Percentiles rank a stretch among this genome's conserved stretches.
Conservation (phyloP, 2,329 filamentous ascomycete species). For the Rutstroemia sp. region DNA sequence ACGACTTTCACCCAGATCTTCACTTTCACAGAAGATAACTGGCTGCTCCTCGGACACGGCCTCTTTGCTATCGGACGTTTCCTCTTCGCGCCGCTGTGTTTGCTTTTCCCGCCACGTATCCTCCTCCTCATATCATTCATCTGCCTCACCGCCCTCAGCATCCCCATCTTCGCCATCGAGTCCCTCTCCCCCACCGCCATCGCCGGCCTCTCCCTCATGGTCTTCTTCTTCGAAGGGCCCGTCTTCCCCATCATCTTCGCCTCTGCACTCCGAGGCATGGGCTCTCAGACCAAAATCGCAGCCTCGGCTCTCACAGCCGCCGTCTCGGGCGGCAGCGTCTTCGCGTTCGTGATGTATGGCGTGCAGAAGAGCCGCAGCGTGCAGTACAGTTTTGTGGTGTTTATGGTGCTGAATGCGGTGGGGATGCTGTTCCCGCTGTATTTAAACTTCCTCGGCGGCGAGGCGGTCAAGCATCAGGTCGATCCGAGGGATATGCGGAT, state of each 20-base stretch:
- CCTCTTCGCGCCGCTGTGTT: conserved; percentile 53
- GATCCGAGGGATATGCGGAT: conserved; percentile 14
- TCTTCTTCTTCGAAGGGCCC: conserved; percentile 76
- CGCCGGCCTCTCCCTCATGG: conserved; percentile 56
- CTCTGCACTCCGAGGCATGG: conserved; percentile 71
- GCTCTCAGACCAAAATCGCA: conserved; percentile 71
- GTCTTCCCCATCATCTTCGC: conserved; percentile 79
- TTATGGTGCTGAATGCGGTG: conserved; percentile 22
- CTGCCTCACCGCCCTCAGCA: conserved; percentile 51
- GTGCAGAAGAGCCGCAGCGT: conserved; percentile 15
- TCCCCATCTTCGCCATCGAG: conserved; percentile 24
- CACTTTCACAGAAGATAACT: conserved; percentile 48
- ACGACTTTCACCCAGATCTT: conserved; percentile 30
- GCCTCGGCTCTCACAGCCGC: conserved; percentile 61
- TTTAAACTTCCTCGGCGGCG: conserved; percentile 15
- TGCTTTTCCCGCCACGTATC: conserved; percentile 57
- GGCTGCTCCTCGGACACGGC: conserved; percentile 64
- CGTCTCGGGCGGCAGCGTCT: conserved; percentile 21
- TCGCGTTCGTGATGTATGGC: conserved; percentile 25
- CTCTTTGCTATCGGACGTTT: conserved; percentile 71
- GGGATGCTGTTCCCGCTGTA: conserved; percentile 24
- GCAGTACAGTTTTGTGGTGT: conserved; percentile 22
- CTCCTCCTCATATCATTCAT: conserved; percentile 57
- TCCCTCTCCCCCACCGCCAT: conserved; percentile 38
- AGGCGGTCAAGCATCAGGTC: conserved; percentile 19